Conservation (phyloP, 1,284 basidiomycete species). For the Sanguinoderma infundibulare region DNA sequence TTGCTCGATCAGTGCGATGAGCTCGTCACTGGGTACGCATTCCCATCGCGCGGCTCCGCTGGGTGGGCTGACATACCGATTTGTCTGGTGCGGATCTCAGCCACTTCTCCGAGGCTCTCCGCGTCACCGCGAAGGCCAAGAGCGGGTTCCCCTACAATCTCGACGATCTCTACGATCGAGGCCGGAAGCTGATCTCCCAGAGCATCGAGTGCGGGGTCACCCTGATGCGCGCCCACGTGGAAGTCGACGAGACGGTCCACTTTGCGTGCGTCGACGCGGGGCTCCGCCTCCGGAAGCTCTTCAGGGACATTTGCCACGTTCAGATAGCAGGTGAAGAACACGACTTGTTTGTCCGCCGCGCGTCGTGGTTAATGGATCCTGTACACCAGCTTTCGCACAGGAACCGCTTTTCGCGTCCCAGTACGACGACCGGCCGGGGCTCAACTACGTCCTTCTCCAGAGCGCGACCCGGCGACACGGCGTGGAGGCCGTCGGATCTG, state of each 20-base stretch:
- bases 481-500: constrained; percentile 60
- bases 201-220: constrained; percentile 65
- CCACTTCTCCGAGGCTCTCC: constrained; percentile 59
- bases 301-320: constrained; percentile 51
- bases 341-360: neutral
- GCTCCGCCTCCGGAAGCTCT: constrained; percentile 50
- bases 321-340: constrained; percentile 54
- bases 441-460: constrained; percentile 49
- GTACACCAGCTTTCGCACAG: constrained; percentile 59
- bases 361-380: constrained; percentile 11
- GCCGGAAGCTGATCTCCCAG: constrained; percentile 54
- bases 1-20: constrained; percentile 57
- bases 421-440: constrained; percentile 40
- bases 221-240: constrained; percentile 67
- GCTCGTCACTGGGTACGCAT: constrained; percentile 52
- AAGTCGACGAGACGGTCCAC: constrained; percentile 59
- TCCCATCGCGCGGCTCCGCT: neutral
- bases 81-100: constrained; percentile 37
- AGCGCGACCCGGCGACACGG: constrained; percentile 41
- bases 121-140: constrained; percentile 55
- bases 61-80: constrained; percentile 1
- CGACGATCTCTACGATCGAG: constrained; percentile 54
- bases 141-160: constrained; percentile 44
- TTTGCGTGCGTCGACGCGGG: constrained; percentile 56
- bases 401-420: constrained; percentile 54